Percentiles rank a stretch among this genome's conserved stretches.
Evolutionary conservation across 208 protist genomes (phyloP).

Genomic region (Trypanosoma avium): DNA sequence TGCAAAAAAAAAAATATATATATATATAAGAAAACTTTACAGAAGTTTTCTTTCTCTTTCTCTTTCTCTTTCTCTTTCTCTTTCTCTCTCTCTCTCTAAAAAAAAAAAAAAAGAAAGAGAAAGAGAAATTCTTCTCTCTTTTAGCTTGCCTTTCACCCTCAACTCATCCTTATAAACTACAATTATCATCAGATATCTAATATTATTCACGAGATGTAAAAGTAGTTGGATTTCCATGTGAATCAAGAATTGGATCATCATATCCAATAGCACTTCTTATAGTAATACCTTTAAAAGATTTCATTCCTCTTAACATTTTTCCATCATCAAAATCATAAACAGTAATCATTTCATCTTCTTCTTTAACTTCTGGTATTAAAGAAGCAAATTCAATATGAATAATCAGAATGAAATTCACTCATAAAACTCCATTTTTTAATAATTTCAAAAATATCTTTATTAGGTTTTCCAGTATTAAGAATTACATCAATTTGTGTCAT

Average conservation of each 20-base stretch:
- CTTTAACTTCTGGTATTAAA: constrained; percentile 25
- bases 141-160: no score
- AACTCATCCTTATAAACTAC: no score
- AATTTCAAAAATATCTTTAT: constrained; percentile 51
- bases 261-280: constrained; percentile 67
- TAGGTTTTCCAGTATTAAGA: constrained; percentile 37
- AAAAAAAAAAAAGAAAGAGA: no score
- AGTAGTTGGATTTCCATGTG: constrained; percentile 34
- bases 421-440: constrained; percentile 88
- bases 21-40: no score
- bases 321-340: constrained; percentile 65
- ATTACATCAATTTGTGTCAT: constrained; percentile 89
- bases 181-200: background rate
- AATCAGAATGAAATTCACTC: constrained; percentile 79
- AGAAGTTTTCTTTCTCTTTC: no score
- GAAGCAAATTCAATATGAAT: constrained; percentile 81
- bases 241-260: constrained; percentile 72
- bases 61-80: no score
- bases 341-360: constrained; percentile 42
- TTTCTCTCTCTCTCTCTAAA: no score
- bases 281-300: constrained; percentile 56
- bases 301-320: constrained; percentile 56
- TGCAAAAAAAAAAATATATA: no score
- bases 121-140: no score
- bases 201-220: constrained; percentile 36